These are phyloP conservation scores for Typha latifolia DNA, from an alignment of 176 grass and related monocot genomes.

Conservation along the genomic window DNA sequence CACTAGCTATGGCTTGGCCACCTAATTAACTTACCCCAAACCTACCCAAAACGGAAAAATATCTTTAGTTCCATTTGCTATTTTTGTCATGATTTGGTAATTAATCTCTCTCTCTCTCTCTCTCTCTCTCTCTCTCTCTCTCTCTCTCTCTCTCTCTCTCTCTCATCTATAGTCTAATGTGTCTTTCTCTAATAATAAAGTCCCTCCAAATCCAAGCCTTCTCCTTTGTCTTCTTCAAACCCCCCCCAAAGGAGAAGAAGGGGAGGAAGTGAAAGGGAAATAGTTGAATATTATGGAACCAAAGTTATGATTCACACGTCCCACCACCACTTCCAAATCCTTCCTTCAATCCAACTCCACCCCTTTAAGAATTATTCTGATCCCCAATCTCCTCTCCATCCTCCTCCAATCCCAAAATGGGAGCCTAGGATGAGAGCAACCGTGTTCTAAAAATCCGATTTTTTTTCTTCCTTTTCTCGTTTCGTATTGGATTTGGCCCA, in stretches of 20 bases:
- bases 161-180: background rate
- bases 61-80: background rate
- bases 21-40: background rate
- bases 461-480: constrained; percentile 3
- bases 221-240: background rate
- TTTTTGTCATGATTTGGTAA: background rate
- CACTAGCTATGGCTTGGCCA: background rate
- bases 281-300: background rate
- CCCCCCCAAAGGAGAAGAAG: background rate
- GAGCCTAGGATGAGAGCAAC: background rate
- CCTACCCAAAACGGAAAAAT: background rate
- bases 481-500: constrained; percentile 33
- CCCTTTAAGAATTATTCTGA: background rate
- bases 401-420: background rate
- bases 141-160: background rate
- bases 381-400: constrained; percentile 19
- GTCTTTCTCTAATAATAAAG: background rate
- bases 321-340: constrained; percentile 26
- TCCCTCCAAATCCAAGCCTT: background rate
- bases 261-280: background rate
- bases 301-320: constrained; percentile 2
- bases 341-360: constrained; percentile 98
- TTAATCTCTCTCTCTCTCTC: background rate
- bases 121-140: background rate
- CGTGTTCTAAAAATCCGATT: constrained; percentile 26